phyloP scores from a whole-genome alignment of 129 eudicot species.

The Artemisia tridentata region DNA sequence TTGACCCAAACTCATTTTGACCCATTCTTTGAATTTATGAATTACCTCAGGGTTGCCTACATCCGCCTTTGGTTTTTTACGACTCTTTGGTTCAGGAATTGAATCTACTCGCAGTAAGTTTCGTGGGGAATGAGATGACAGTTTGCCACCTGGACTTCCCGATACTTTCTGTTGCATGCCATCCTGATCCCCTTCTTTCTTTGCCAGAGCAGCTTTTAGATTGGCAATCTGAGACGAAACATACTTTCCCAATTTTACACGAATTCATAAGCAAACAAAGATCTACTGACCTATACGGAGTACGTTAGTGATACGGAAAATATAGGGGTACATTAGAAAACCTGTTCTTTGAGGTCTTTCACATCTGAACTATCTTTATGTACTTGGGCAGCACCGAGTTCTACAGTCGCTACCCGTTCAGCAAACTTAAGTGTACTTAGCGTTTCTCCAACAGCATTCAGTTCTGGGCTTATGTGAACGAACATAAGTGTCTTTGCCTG shows the following conservation, averaged over 20 bases:
- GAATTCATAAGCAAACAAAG: constrained; percentile 6
- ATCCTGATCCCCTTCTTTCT: constrained; percentile 61
- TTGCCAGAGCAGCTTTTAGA: constrained; percentile 88
- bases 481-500: constrained; percentile 99
- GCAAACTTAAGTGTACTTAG: constrained; percentile 98
- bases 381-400: constrained; percentile 96
- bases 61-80: constrained; percentile 73
- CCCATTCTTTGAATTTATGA: neutral
- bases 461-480: constrained; percentile 98
- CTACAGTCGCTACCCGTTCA: constrained; percentile 95
- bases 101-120: constrained; percentile 38
- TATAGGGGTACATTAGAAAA: constrained; percentile 23
- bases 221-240: constrained; percentile 61
- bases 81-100: constrained; percentile 36
- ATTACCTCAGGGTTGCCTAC: constrained; percentile 77
- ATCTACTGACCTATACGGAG: neutral
- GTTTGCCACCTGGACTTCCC: constrained; percentile 62
- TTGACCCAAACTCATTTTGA: too few relatives aligned
- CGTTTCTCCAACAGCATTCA: constrained; percentile 94
- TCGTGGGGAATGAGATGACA: constrained; percentile 52
- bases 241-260: constrained; percentile 1
- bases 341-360: constrained; percentile 98
- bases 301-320: neutral
- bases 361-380: constrained; percentile 81
- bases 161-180: constrained; percentile 41